Base-by-base conservation (phyloP, 2,329 filamentous ascomycete genomes). In the Alternaria sp. region DNA sequence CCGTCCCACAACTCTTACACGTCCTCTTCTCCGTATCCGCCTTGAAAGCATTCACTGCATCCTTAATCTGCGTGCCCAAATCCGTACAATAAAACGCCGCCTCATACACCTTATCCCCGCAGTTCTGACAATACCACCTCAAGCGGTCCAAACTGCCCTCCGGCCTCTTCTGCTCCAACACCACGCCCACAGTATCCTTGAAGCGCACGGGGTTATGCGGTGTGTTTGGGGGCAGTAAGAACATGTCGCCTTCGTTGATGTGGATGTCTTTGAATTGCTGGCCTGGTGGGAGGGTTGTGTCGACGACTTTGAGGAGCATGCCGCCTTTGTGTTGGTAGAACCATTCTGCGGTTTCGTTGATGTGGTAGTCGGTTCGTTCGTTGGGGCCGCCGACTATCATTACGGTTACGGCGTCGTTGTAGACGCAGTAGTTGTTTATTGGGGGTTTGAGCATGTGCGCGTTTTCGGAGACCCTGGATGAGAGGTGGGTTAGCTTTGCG, bases 321-420 rank as follows among this genome's bases (percentile, higher is more conserved):
- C 91, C 90, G 70, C 96, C 96, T 74, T 90, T 90, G 87, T 97
- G 89, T 82, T 98, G 95, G 86, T 96, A 98, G 88, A 98, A 99
- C 90, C 94, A 98, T 81, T 98, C 96, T 12, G 96, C 90, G 0
- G 95, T 98, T 74, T 89, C 85, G 86, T 98, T 98, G 87, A 98
- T 95, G 86, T 98, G 96, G 85, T 97, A 99, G 85, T 98, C 96
- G 60, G 94, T 97, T 68, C 96, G 90, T 65, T 93, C 93, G 81
- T 98, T 98, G 75, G 96, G 96, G 12, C 96, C 96, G 78, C 96
- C 96, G 66, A 99, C 94, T 73, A 97, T 94, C 92, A 96, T 96
- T 77, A 96, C 91, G 45, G 91, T 94, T 63, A 95, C 88, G 75
- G 88, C 87, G 59, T 92, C 87, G 78, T 97, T 92, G 84, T 97